phyloP scores from a whole-genome alignment of 169 alveolate genomes.

The Ichthyophthirius multifiliis region DNA sequence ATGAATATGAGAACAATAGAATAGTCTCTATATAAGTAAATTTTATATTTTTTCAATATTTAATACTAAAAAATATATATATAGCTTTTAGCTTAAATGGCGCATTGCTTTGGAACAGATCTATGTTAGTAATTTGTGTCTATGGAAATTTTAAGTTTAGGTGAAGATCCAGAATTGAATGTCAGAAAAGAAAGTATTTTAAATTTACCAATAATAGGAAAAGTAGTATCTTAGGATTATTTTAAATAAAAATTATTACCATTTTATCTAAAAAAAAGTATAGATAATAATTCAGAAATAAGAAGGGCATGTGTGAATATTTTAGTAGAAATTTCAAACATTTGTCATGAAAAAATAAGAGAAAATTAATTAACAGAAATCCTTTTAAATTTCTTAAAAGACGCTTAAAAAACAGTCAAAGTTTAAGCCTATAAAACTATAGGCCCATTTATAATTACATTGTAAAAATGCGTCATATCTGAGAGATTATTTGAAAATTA shows the following conservation, averaged over 20 bases:
- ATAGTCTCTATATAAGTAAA: constrained; percentile 13
- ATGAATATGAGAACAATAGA: background rate
- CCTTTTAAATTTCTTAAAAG: background rate
- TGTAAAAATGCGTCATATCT: background rate
- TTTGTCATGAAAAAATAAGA: background rate
- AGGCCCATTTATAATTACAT: constrained; percentile 17
- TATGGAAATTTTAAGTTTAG: background rate
- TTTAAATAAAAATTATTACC: background rate
- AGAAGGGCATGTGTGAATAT: constrained; percentile 28
- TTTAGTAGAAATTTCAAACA: background rate
- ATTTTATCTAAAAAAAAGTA: constrained; percentile 3
- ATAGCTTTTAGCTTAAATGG: background rate
- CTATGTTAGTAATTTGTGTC: background rate
- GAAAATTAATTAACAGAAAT: background rate
- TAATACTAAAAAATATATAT: too few relatives aligned
- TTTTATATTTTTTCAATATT: background rate
- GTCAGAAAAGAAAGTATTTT: background rate
- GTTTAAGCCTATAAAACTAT: constrained; percentile 16
- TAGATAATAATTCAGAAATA: constrained; percentile 14
- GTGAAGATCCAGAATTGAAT: background rate
- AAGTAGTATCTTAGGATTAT: background rate
- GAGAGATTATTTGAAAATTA: constrained; percentile 16
- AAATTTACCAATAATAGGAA: background rate
- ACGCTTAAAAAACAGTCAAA: constrained; percentile 26
- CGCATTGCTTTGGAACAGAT: background rate